Base-by-base conservation (phyloP, 352 stramenopile species). In the Phytophthora pinifolia region DNA sequence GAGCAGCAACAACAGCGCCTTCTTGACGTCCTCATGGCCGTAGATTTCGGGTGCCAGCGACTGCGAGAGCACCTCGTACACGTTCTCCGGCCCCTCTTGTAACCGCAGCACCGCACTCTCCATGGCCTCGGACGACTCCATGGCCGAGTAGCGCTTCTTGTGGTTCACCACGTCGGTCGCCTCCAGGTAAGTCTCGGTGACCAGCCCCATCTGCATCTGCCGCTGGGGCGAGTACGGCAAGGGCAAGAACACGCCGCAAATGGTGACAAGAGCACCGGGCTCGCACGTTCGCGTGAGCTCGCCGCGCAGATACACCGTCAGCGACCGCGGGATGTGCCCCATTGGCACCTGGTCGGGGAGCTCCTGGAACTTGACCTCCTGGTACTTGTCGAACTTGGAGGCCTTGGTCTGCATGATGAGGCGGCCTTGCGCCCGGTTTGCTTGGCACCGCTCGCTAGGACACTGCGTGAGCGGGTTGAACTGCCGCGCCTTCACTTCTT, bases 21-120 rank as follows among this genome's bases (percentile, higher is more conserved):
- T 98, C 80, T 99, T 99, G 9, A 99, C 97, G 74, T 99, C 96
- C 45, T 98, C 96, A 59, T 99, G 96, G 5, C 98, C 98, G 74
- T 98, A 99, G 46, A 99, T 99, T 83, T 99, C 97, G 0, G 98
- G 98, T 13, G 98, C 98, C 66, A 99, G 97, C 12, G 87, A 97
- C 49, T 90, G 78, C 6, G 96, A 96, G 3, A 99, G 70, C 51
- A 94, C 83, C 10, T 96, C 90, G 52, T 99, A 98, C 73, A 96
- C 72, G 62, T 93, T 89, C 14, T 59, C 66, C 1, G 61, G 44
- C 4, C 66, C 74, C 52, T 96, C 79, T 39, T 92, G 83, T 6
- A 93, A 74, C 29, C 66, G 60, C 18, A 90, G 36, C 36, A 95
- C 79, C 1, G 74, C 80, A 32, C 76, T 83, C 46, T 94, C 83